Evolutionary conservation across 2,329 filamentous ascomycete genomes (phyloP).

Genomic region (Botrytis fragariae): DNA sequence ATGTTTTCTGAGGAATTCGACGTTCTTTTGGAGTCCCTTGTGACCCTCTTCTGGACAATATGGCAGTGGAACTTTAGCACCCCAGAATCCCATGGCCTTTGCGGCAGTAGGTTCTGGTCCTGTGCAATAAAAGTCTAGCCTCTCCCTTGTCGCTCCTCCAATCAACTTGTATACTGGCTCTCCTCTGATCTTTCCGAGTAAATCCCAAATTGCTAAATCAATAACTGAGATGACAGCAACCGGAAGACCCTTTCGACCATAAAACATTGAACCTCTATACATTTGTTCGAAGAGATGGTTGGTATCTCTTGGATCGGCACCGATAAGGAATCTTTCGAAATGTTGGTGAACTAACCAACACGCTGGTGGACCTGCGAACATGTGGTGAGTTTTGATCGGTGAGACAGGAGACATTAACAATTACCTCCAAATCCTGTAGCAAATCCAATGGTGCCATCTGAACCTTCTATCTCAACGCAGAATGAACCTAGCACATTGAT

Average conservation of each 20-base stretch:
- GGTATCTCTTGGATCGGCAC: slow-evolving; percentile 84
- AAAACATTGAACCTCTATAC: slow-evolving; percentile 96
- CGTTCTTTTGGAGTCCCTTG: slow-evolving; percentile 77
- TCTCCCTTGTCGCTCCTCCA: slow-evolving; percentile 80
- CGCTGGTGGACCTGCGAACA: slow-evolving; percentile 66
- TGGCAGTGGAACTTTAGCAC: slow-evolving; percentile 84
- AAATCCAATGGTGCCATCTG: slow-evolving; percentile 89
- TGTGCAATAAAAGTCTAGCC: slow-evolving; percentile 91
- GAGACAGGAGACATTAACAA: slow-evolving; percentile 19
- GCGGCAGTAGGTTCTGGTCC: slow-evolving; percentile 80
- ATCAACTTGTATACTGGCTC: slow-evolving; percentile 95
- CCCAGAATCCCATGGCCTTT: slow-evolving; percentile 84
- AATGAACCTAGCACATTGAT: slow-evolving; percentile 95
- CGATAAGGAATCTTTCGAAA: slow-evolving; percentile 87
- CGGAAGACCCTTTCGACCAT: slow-evolving; percentile 87
- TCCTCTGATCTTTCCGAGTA: slow-evolving; percentile 84
- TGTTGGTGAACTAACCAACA: slow-evolving; percentile 94
- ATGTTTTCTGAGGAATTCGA: slow-evolving; percentile 83
- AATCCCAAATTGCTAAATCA: slow-evolving; percentile 88
- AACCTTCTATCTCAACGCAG: slow-evolving; percentile 83
- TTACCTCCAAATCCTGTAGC: slow-evolving; percentile 86
- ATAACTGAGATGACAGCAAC: slow-evolving; percentile 92
- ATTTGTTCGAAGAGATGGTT: slow-evolving; percentile 94
- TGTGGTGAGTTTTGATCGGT: slow-evolving; percentile 18
- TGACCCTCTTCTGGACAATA: slow-evolving; percentile 87